Percentiles rank a stretch among this genome's conserved stretches.
phyloP scores from a whole-genome alignment of 202 grass and related monocot species.

The Brachypodium distachyon region DNA sequence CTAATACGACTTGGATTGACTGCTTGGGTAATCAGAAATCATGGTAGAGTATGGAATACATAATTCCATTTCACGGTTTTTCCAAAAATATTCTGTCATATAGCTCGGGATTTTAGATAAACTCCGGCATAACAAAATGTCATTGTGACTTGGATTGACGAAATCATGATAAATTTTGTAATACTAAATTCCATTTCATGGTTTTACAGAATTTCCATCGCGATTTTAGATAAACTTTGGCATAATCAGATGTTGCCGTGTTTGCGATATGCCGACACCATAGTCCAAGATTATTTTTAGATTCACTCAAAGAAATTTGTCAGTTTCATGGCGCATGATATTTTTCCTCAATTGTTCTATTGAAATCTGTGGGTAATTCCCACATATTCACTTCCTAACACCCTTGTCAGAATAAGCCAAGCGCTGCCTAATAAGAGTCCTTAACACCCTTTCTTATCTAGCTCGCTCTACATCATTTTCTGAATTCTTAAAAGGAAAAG shows the following conservation, averaged over 20 bases:
- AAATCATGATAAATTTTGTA: no score
- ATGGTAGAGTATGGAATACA: no score
- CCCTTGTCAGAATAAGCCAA: not conserved
- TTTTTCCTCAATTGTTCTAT: no score
- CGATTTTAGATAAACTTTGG: not conserved
- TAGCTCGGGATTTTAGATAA: no score
- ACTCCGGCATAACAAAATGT: no score
- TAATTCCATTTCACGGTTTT: not conserved
- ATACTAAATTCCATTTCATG: not conserved
- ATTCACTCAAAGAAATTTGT: no score
- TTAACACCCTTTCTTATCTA: not conserved
- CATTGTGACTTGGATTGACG: no score
- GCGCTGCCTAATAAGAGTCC: not conserved
- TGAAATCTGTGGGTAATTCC: not conserved
- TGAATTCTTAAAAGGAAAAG: not conserved
- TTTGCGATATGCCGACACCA: not conserved
- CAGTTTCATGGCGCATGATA: no score
- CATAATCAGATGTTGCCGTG: not conserved
- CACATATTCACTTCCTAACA: not conserved
- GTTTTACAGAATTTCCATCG: not conserved
- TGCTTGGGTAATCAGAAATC: not conserved
- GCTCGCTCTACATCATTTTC: not conserved
- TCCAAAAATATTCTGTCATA: no score
- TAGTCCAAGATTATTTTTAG: not conserved
- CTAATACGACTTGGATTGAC: not conserved